These are phyloP conservation scores for Blastocystis sp. DNA, from an alignment of 352 stramenopile genomes.

Conservation along the genomic window DNA sequence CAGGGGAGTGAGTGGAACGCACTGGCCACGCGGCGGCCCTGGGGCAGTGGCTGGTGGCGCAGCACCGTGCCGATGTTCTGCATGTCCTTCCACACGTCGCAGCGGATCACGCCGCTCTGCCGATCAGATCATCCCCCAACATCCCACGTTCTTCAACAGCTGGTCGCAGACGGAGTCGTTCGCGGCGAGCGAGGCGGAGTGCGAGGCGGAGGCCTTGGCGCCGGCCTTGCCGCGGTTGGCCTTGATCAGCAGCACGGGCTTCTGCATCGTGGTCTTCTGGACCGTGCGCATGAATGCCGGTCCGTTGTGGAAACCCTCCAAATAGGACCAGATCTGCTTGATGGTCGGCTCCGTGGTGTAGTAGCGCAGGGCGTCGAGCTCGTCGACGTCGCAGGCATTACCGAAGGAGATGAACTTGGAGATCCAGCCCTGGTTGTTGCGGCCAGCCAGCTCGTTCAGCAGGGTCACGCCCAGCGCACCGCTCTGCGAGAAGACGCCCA, in stretches of 20 bases:
- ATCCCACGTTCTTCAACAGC: slow-evolving; percentile 35
- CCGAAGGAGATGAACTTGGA: slow-evolving; percentile 65
- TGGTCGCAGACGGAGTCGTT: slow-evolving; percentile 54
- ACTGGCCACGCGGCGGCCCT: slow-evolving; percentile 52
- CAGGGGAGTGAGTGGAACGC: background rate
- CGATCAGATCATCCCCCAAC: background rate
- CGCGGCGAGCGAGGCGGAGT: slow-evolving; percentile 51
- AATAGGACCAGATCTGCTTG: slow-evolving; percentile 55
- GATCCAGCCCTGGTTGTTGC: slow-evolving; percentile 26
- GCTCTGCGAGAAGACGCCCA: slow-evolving; percentile 46
- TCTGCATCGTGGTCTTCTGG: slow-evolving; percentile 20
- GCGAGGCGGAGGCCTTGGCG: slow-evolving; percentile 52
- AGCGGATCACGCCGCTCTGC: slow-evolving; percentile 47
- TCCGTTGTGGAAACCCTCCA: slow-evolving; percentile 58
- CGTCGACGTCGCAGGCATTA: slow-evolving; percentile 58
- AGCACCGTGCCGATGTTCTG: slow-evolving; percentile 48
- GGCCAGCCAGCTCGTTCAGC: slow-evolving; percentile 56
- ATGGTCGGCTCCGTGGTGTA: slow-evolving; percentile 26
- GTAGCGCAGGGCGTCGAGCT: slow-evolving; percentile 19
- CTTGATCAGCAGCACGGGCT: slow-evolving; percentile 60
- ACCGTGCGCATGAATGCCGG: slow-evolving; percentile 1
- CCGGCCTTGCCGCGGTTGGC: slow-evolving; percentile 24
- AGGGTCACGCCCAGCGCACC: slow-evolving; percentile 25
- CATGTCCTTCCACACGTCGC: slow-evolving; percentile 58
- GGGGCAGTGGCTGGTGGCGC: slow-evolving; percentile 27